These are phyloP conservation scores for Herpetomonas samuelpessoai DNA, from an alignment of 208 protist genomes.

Conservation along the genomic window DNA sequence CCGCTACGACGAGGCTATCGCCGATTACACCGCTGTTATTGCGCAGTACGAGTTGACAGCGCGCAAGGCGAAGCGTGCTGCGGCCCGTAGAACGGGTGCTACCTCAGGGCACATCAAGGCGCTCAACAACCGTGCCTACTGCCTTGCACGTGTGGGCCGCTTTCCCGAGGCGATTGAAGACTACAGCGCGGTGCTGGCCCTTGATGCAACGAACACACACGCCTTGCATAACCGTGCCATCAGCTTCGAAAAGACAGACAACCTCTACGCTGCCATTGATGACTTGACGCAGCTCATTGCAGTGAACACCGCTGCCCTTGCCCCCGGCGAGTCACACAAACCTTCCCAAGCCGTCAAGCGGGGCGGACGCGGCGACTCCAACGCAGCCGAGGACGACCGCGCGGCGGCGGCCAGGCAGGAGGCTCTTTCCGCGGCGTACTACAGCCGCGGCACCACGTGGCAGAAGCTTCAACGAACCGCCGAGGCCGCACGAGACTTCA, in stretches of 20 bases:
- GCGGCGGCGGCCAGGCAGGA: neutral
- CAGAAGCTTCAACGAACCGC: constrained; percentile 22
- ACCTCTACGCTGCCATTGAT: constrained; percentile 60
- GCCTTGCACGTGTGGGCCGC: constrained; percentile 70
- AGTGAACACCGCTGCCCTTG: no score
- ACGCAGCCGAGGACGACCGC: neutral
- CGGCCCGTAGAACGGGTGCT: no score
- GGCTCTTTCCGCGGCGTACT: constrained; percentile 65
- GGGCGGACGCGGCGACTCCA: neutral
- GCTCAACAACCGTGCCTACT: constrained; percentile 92
- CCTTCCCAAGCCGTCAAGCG: no score
- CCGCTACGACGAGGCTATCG: no score
- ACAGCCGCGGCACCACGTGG: constrained; percentile 72
- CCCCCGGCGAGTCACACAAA: no score
- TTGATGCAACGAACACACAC: constrained; percentile 68
- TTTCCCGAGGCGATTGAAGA: constrained; percentile 63
- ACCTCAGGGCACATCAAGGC: constrained; percentile 89
- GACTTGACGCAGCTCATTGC: constrained; percentile 78
- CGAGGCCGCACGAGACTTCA: constrained; percentile 16
- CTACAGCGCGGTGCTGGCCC: constrained; percentile 68
- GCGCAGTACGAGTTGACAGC: no score
- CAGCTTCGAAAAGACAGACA: constrained; percentile 59
- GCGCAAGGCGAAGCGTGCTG: no score
- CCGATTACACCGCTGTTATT: no score
- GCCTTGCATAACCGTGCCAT: constrained; percentile 88